These are phyloP conservation scores for Diaporthe batatas DNA, from an alignment of 2,329 filamentous ascomycete species.

Conservation along the genomic window DNA sequence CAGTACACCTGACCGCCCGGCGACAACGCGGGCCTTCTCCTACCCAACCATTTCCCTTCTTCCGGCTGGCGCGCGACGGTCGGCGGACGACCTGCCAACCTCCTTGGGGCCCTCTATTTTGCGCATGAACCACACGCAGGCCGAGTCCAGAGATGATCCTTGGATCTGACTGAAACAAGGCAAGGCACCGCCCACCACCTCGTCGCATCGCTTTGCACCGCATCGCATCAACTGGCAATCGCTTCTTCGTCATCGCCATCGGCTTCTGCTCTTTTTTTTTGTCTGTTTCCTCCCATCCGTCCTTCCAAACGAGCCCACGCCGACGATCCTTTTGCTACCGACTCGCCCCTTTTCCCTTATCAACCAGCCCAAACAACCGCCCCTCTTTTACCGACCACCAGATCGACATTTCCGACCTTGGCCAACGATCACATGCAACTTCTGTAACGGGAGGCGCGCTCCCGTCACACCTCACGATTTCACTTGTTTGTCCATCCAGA, in stretches of 20 bases:
- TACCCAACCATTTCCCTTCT: slow-evolving; percentile 33
- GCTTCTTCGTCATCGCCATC: slow-evolving; percentile 19
- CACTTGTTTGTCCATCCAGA: slow-evolving; percentile 8
- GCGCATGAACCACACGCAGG: slow-evolving; percentile 39
- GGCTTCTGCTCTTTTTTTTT: slow-evolving; percentile 19
- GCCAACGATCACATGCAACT: slow-evolving; percentile 40
- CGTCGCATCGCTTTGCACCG: slow-evolving; percentile 33
- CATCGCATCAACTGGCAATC: background rate
- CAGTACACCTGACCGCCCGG: slow-evolving; percentile 31
- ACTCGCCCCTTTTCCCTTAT: slow-evolving; percentile 38
- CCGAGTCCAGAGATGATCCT: slow-evolving; percentile 33
- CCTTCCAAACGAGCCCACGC: slow-evolving; percentile 21
- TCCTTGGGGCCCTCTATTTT: slow-evolving; percentile 34
- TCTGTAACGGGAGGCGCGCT: slow-evolving; percentile 39
- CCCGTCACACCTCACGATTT: slow-evolving; percentile 39
- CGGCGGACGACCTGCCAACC: slow-evolving; percentile 29
- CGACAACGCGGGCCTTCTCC: slow-evolving; percentile 25
- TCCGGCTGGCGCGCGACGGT: background rate
- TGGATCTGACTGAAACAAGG: slow-evolving; percentile 42
- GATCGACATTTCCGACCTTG: slow-evolving; percentile 25
- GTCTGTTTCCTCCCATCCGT: background rate
- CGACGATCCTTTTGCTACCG: slow-evolving; percentile 31
- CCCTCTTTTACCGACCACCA: slow-evolving; percentile 32
- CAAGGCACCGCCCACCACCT: slow-evolving; percentile 34
- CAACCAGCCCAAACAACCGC: slow-evolving; percentile 17